Evolutionary conservation across 129 eudicot species (phyloP).

Genomic region (Tagetes erecta): DNA sequence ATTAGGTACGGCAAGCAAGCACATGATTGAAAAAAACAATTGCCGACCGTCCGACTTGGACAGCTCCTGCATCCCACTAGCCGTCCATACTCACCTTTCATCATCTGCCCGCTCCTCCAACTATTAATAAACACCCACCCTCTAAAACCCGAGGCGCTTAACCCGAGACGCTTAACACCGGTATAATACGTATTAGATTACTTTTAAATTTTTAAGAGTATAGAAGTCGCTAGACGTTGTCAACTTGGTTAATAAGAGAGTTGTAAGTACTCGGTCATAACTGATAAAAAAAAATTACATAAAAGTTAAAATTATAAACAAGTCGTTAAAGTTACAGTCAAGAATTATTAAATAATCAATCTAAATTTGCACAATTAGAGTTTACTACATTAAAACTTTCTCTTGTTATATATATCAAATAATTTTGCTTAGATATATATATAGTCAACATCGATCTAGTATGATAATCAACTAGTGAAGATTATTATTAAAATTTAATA

Average conservation of each 20-base stretch:
- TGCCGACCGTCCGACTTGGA: slow-evolving; percentile 39
- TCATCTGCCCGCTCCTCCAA: neutral
- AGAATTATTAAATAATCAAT: no score
- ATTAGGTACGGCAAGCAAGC: slow-evolving; percentile 21
- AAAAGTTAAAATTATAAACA: no score
- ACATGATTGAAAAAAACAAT: slow-evolving; percentile 30
- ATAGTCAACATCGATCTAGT: neutral
- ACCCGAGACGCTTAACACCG: no score
- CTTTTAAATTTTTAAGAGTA: no score
- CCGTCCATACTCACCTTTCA: slow-evolving; percentile 40
- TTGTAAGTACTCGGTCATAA: no score
- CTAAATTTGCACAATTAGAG: no score
- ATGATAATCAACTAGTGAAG: neutral
- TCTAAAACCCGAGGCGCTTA: no score
- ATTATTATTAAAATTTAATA: neutral
- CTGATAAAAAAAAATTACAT: no score
- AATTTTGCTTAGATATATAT: neutral
- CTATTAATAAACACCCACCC: neutral
- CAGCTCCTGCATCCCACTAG: slow-evolving; percentile 38
- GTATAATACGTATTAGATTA: no score
- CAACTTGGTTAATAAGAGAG: no score
- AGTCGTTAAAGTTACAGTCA: no score
- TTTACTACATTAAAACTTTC: neutral
- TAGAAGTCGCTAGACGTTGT: no score
- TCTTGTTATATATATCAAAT: neutral